A percentile compares a stretch with the other conserved stretches of the same genome.
These are phyloP conservation scores for Tetragonia tetragonoides DNA, from an alignment of 148 eudicot species.

Conservation along the genomic window DNA sequence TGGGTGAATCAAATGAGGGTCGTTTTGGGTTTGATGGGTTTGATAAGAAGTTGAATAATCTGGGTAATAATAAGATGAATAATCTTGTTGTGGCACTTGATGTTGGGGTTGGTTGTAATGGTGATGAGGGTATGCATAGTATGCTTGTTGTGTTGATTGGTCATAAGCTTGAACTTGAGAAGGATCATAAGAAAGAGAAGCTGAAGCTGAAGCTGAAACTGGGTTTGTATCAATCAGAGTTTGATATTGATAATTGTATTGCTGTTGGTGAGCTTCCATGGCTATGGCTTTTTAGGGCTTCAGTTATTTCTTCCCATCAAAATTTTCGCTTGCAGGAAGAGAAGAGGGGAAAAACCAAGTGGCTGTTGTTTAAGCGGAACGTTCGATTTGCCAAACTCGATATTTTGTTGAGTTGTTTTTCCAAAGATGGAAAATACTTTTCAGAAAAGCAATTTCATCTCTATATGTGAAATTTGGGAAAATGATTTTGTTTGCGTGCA, in stretches of 20 bases:
- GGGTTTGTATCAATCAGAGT: background rate
- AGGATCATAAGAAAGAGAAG: conserved; percentile 22
- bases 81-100: conserved; percentile 30
- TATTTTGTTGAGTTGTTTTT: too few relatives aligned
- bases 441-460: too few relatives aligned
- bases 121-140: conserved; percentile 27
- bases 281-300: background rate
- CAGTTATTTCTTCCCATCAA: background rate
- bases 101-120: conserved; percentile 19
- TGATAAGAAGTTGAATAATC: conserved; percentile 29
- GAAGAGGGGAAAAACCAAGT: background rate
- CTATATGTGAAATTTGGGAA: too few relatives aligned
- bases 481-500: too few relatives aligned
- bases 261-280: conserved; percentile 32
- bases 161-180: conserved; percentile 32
- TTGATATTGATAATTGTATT: conserved; percentile 25
- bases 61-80: conserved; percentile 35
- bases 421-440: too few relatives aligned
- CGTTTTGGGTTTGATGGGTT: conserved; percentile 10
- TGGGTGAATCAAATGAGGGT: conserved; percentile 33
- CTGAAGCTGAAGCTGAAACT: background rate
- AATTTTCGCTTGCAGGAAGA: background rate
- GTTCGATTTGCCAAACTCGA: background rate
- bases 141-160: conserved; percentile 31
- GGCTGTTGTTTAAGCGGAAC: background rate